Percentiles rank a stretch among this genome's conserved stretches.
Conservation (phyloP, 148 eudicot species). For the Polygonum maritimum region DNA sequence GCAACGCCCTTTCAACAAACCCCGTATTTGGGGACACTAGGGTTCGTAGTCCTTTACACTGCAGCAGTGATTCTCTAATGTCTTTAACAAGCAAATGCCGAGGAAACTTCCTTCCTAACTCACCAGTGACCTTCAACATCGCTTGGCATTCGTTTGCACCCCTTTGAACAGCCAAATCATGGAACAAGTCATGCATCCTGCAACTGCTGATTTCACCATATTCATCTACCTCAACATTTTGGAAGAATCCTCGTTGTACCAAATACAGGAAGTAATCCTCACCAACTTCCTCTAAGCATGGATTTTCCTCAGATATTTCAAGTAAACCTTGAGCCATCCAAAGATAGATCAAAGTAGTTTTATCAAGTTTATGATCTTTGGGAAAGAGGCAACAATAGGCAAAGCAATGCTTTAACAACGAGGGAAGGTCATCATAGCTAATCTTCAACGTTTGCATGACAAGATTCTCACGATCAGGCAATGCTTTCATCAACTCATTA, state of each 20-base stretch:
- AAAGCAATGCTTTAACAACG: neutral
- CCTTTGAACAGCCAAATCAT: constrained; percentile 15
- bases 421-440: constrained; percentile 22
- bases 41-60: neutral
- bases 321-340: constrained; percentile 21
- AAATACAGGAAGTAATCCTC: constrained; percentile 13
- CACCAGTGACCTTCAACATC: no score
- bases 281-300: neutral
- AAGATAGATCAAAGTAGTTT: constrained; percentile 6
- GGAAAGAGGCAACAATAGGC: neutral
- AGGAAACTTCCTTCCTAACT: neutral
- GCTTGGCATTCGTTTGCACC: no score
- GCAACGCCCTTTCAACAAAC: neutral
- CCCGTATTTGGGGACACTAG: neutral
- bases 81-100: neutral
- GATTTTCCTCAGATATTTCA: neutral
- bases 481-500: constrained; percentile 17
- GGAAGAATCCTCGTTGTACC: constrained; percentile 17
- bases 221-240: neutral
- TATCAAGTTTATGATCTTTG: constrained; percentile 11
- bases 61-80: neutral
- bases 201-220: neutral
- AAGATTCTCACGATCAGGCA: constrained; percentile 2
- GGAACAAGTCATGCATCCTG: constrained; percentile 16
- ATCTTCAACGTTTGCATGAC: constrained; percentile 17